Conservation (phyloP, 257 asterid species). For the Solanum etuberosum region DNA sequence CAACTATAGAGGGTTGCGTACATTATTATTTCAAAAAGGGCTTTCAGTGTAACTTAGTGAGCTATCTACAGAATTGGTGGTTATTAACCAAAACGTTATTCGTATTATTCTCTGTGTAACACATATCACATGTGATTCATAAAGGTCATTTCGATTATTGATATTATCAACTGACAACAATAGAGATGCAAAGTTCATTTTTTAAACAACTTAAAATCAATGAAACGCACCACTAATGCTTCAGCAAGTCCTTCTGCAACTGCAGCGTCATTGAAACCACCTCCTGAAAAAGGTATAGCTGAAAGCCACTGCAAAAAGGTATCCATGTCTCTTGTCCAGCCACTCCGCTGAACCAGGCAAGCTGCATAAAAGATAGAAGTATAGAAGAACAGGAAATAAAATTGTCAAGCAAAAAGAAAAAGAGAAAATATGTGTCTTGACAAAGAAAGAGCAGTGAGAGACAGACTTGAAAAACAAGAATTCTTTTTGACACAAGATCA, state of each 20-base stretch:
- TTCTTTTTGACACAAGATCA: not conserved
- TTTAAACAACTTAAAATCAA: not conserved
- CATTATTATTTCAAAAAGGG: not conserved
- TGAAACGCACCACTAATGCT: slow-evolving; percentile 65
- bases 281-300: slow-evolving; percentile 70
- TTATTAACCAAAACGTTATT: not conserved
- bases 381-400: not conserved
- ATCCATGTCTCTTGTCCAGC: slow-evolving; percentile 91
- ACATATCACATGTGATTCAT: not conserved
- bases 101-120: not conserved
- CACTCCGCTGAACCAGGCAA: slow-evolving; percentile 79
- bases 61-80: not conserved
- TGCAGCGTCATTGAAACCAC: slow-evolving; percentile 92
- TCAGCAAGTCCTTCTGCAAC: slow-evolving; percentile 97
- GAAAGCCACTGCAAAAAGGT: slow-evolving; percentile 86
- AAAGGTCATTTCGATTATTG: not conserved
- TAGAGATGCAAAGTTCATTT: not conserved
- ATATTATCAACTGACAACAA: not conserved
- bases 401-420: not conserved
- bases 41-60: not conserved
- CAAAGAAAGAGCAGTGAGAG: not conserved
- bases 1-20: not conserved
- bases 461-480: not conserved
- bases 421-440: not conserved
- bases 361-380: slow-evolving; percentile 30